Evolutionary conservation across 129 eudicot genomes (phyloP).

Genomic region (Saussurea involucrata): DNA sequence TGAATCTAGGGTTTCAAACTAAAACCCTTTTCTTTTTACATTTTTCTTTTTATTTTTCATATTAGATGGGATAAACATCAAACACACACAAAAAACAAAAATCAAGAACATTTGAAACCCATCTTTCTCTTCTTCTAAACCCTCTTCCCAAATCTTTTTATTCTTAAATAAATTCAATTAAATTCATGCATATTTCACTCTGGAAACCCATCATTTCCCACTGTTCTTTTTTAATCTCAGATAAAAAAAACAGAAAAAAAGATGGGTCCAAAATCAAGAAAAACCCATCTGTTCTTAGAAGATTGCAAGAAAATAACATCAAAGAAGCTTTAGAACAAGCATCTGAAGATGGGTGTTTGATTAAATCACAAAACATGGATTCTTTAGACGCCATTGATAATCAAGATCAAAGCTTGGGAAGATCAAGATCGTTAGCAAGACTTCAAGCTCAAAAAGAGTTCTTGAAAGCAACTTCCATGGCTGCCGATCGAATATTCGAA

Average conservation of each 20-base stretch:
- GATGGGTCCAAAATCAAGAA: conserved; percentile 33
- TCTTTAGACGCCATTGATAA: conserved; percentile 29
- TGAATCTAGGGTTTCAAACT: conserved; percentile 31
- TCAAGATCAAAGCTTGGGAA: conserved; percentile 43
- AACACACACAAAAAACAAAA: background rate
- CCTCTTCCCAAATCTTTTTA: background rate
- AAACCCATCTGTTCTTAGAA: conserved; percentile 49
- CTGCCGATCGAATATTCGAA: conserved; percentile 39
- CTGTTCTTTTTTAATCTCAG: conserved; percentile 48
- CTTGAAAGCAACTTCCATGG: conserved; percentile 46
- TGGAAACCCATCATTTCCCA: conserved; percentile 65
- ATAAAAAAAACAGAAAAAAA: conserved; percentile 45
- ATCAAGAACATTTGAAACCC: conserved; percentile 7
- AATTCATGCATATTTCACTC: conserved; percentile 70
- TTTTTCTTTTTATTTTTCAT: conserved; percentile 28
- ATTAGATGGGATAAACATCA: conserved; percentile 20
- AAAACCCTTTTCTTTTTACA: conserved; percentile 18
- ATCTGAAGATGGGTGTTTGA: conserved; percentile 64
- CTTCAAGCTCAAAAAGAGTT: conserved; percentile 54
- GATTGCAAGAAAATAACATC: conserved; percentile 52
- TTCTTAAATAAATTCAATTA: background rate
- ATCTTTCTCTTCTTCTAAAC: background rate
- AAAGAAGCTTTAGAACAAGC: conserved; percentile 75
- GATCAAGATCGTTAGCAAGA: conserved; percentile 55
- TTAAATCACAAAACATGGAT: conserved; percentile 47